Evolutionary conservation across 2,329 filamentous ascomycete species (phyloP).

Genomic region (Aureobasidium sp.): DNA sequence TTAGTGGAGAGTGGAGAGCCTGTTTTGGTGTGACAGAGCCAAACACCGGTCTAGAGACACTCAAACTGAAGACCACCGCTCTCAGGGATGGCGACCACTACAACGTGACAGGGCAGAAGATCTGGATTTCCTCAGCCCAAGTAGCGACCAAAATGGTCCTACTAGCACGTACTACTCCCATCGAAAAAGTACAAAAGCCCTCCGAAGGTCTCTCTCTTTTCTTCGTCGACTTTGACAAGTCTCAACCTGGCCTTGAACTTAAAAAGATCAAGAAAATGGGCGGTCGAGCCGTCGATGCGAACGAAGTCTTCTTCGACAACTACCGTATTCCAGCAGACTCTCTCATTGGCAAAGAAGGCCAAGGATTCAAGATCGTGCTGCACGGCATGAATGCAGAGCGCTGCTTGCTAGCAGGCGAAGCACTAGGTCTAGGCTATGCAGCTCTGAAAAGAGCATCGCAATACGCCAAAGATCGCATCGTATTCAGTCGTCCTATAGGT

Average conservation of each 20-base stretch:
- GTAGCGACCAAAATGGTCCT: slow-evolving; percentile 79
- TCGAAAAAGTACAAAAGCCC: slow-evolving; percentile 60
- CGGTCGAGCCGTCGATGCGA: slow-evolving; percentile 72
- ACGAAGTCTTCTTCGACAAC: slow-evolving; percentile 81
- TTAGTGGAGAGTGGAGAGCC: slow-evolving; percentile 62
- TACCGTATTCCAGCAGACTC: slow-evolving; percentile 59
- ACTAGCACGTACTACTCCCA: slow-evolving; percentile 65
- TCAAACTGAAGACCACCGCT: slow-evolving; percentile 62
- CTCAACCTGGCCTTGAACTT: slow-evolving; percentile 55
- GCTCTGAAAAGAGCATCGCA: slow-evolving; percentile 45
- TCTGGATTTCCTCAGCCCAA: slow-evolving; percentile 78
- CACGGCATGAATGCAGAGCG: slow-evolving; percentile 76
- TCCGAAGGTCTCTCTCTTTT: slow-evolving; percentile 75
- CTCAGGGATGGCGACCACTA: slow-evolving; percentile 55
- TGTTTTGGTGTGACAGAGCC: slow-evolving; percentile 86
- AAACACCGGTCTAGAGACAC: slow-evolving; percentile 70
- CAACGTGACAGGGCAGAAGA: slow-evolving; percentile 69
- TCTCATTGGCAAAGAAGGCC: slow-evolving; percentile 63
- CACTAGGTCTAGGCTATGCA: slow-evolving; percentile 40
- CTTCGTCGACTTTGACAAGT: slow-evolving; percentile 66
- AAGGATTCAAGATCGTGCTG: slow-evolving; percentile 67
- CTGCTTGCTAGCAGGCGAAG: slow-evolving; percentile 58
- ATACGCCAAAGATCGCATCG: slow-evolving; percentile 60
- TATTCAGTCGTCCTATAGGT: slow-evolving; percentile 60
- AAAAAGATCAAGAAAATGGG: slow-evolving; percentile 80